Evolutionary conservation across 2,329 filamentous ascomycete species (phyloP), one percentile per base, ranked within the genome.

Genomic region (Dissoconium aciculare): DNA sequence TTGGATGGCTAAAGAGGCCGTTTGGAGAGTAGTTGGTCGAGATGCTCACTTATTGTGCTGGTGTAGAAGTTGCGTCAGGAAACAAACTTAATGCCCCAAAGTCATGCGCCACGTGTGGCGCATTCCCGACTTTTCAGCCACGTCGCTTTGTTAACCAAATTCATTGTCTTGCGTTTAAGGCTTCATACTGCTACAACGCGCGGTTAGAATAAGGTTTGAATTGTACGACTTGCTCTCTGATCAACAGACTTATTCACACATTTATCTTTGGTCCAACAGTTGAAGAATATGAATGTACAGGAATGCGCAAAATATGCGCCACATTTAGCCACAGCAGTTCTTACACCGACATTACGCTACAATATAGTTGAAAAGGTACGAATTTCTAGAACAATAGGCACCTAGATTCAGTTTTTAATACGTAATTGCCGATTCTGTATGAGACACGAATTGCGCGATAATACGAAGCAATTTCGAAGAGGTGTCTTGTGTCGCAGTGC

Each of bases 211-310:
- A 23, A 23, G 19, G 19, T 23, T 23, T 23, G 19, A n/a, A 23
- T n/a, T 23, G 19, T 8, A n/a, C 19, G n/a, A n/a, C n/a, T n/a
- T 23, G 19, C 19, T 23, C 19, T 23, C 8, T 23, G n/a, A n/a
- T 23, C 19, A 23, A 23, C n/a, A 23, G n/a, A 23, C 19, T 23
- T n/a, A 8, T n/a, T 23, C 19, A 23, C n/a, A 23, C 19, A 23
- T 8, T 8, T 8, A n/a, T 23, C n/a, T 23, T 23, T 8, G n/a
- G 8, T n/a, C 8, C 8, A 23, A n/a, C 8, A 8, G n/a, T 23
- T n/a, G 8, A 23, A 23, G n/a, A 23, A n/a, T 8, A 23, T 23
- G 19, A 23, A 8, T 23, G 19, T n/a, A 23, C n/a, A 23, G 8
- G n/a, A 23, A 8, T 23, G n/a, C n/a, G 19, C 19, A 23, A 23